Evolutionary conservation across 2,329 filamentous ascomycete genomes (phyloP).

Genomic region (Fusarium musae): DNA sequence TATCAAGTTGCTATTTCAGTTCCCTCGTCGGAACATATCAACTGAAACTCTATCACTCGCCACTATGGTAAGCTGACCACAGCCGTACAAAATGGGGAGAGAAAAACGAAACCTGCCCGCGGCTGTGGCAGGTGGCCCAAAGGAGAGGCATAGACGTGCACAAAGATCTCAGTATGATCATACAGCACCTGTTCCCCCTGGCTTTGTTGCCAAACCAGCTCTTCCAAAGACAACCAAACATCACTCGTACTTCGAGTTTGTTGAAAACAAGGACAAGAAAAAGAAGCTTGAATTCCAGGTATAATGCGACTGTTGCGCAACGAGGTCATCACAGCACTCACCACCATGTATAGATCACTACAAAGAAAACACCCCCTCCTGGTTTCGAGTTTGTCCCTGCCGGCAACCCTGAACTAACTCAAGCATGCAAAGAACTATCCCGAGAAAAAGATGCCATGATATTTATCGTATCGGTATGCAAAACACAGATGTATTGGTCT

Average conservation of each 20-base stretch:
- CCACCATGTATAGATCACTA: conserved; percentile 60
- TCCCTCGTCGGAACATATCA: conserved; percentile 27
- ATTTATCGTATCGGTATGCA: conserved; percentile 72
- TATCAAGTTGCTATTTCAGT: conserved; percentile 33
- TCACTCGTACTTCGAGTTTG: conserved; percentile 71
- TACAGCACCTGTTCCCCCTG: conserved; percentile 48
- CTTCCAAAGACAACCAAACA: conserved; percentile 62
- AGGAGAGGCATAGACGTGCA: conserved; percentile 51
- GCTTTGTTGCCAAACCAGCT: conserved; percentile 53
- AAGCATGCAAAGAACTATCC: conserved; percentile 72
- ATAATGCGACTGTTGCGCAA: conserved; percentile 44
- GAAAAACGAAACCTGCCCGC: conserved; percentile 49
- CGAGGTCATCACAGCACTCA: conserved; percentile 43
- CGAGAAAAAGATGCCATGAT: conserved; percentile 71
- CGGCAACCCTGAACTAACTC: conserved; percentile 70
- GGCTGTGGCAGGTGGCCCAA: conserved; percentile 47
- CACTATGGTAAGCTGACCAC: conserved; percentile 46
- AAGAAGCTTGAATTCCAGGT: conserved; percentile 73
- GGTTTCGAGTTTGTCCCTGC: conserved; percentile 72
- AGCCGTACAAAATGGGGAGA: conserved; percentile 49
- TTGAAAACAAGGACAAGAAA: conserved; percentile 71
- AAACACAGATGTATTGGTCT: background rate
- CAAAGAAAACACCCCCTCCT: conserved; percentile 63
- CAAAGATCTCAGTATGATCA: conserved; percentile 49
- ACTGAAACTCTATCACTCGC: conserved; percentile 26